phyloP scores from a whole-genome alignment of 345 rosid genomes.

The Lepidium didymum region DNA sequence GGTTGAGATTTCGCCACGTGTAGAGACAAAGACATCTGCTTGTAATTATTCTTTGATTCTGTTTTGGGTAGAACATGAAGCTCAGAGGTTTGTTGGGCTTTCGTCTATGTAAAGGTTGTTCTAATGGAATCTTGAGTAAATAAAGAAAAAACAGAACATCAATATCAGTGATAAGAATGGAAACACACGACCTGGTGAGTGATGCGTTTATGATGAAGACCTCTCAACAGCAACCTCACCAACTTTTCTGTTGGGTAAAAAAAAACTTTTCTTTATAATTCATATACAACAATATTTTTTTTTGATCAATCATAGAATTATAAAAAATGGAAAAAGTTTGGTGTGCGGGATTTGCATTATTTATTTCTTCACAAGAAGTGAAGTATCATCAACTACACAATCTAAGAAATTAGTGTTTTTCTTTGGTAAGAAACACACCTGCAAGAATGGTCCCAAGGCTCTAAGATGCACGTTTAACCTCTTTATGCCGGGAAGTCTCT shows the following conservation, averaged over 20 bases:
- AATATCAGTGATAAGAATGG: conserved; percentile 10
- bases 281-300: neutral
- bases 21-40: conserved; percentile 16
- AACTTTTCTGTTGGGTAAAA: conserved; percentile 2
- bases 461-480: conserved; percentile 28
- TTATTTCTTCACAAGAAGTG: conserved; percentile 4
- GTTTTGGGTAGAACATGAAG: neutral
- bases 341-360: neutral
- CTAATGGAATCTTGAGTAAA: conserved; percentile 11
- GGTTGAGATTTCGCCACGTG: conserved; percentile 19
- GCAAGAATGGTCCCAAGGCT: neutral
- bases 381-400: conserved; percentile 15
- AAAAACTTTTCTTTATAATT: neutral
- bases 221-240: conserved; percentile 12
- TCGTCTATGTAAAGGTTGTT: conserved; percentile 21
- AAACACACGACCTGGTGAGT: conserved; percentile 1
- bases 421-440: neutral
- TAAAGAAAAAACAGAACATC: neutral
- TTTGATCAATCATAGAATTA: conserved; percentile 2
- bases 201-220: conserved; percentile 12
- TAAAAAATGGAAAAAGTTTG: neutral
- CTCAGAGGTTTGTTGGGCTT: conserved; percentile 7
- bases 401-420: neutral
- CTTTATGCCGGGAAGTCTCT: conserved; percentile 32
- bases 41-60: conserved; percentile 14